Base-by-base conservation (phyloP, 164 flowering plant genomes). In the Buxus sempervirens region DNA sequence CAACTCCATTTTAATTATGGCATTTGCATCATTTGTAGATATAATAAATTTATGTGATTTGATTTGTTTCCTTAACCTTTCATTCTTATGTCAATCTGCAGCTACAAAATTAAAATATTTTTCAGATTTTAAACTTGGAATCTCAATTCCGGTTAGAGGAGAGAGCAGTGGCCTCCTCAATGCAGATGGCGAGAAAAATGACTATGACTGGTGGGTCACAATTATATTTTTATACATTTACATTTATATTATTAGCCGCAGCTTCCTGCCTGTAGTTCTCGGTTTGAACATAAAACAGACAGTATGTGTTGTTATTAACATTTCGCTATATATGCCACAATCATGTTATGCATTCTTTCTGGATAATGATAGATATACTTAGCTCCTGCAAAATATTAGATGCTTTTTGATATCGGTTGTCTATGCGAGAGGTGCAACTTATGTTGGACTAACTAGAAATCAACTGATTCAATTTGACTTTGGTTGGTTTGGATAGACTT, bases 181-280 rank as follows among this genome's bases (percentile, higher is more conserved):
- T 79, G 92, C 75, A 0, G 96, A 88, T 26, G 89, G 83, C 49
- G 96, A 89, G 26, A 95, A 95, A 74, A 89, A 88, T 78, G 98
- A 95, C 75, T 95, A 95, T 82, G 98, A 95, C 58, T 95, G 98
- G 98, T 95, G 61, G 61, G 88, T 80, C 62, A 22, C 61, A 18
- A 38, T 70, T 58, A 23, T 60, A 41, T 49, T 75, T 10, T 53
- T 14, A 18, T 22, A 26, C 25, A 7, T 69, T 54, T n/a, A 63
- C 25, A 4, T 38, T 62, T 5, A 38, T 54, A n/a, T 55, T 56
- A 21, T 49, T 32, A 66, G 54, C 8, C 18, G 15, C 21, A 10
- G 24, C 15, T 6, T 41, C 23, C 32, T 45, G 51, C 51, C 51
- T 45, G 1, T 45, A 45, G 18, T 45, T 45, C 13, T 10, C 13